A percentile compares a stretch with the other conserved stretches of the same genome.
phyloP scores from a whole-genome alignment of 2,329 filamentous ascomycete genomes.

The Aplosporella prunicola region DNA sequence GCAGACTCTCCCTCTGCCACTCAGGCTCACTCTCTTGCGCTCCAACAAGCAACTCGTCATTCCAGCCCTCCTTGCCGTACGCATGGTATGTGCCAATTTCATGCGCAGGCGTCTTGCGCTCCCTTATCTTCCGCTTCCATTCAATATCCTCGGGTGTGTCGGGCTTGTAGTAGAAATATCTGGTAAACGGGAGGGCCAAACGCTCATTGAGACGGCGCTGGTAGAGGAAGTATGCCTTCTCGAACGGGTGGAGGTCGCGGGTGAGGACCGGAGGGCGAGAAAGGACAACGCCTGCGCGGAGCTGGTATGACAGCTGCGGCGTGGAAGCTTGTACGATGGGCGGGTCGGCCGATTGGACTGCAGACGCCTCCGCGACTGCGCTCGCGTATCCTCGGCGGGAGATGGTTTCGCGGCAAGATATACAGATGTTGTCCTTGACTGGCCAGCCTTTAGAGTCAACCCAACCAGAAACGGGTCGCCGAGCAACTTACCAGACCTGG shows the following conservation, averaged over 20 bases:
- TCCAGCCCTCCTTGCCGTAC: slow-evolving; percentile 67
- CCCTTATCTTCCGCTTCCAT: slow-evolving; percentile 77
- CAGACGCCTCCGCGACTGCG: slow-evolving; percentile 26
- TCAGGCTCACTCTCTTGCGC: slow-evolving; percentile 57
- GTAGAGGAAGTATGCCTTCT: slow-evolving; percentile 91
- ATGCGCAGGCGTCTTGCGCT: slow-evolving; percentile 67
- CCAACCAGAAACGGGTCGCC: slow-evolving; percentile 7
- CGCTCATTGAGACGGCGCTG: slow-evolving; percentile 95
- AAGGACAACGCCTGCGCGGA: slow-evolving; percentile 63
- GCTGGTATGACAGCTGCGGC: slow-evolving; percentile 33
- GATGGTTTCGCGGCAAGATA: slow-evolving; percentile 35
- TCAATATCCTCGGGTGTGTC: slow-evolving; percentile 76
- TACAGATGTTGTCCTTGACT: slow-evolving; percentile 35
- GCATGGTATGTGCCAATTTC: slow-evolving; percentile 81
- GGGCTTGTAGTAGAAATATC: slow-evolving; percentile 90
- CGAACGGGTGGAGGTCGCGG: slow-evolving; percentile 73
- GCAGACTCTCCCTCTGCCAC: slow-evolving; percentile 55
- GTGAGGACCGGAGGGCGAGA: slow-evolving; percentile 84
- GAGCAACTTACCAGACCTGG: slow-evolving; percentile 29
- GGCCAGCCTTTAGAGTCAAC: slow-evolving; percentile 19
- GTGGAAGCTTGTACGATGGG: slow-evolving; percentile 30
- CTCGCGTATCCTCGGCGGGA: slow-evolving; percentile 26
- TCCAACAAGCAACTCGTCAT: slow-evolving; percentile 78
- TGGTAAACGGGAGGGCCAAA: slow-evolving; percentile 73
- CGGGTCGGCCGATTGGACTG: slow-evolving; percentile 16